Evolutionary conservation across 148 eudicot species (phyloP).

Genomic region (Arbutus unedo): DNA sequence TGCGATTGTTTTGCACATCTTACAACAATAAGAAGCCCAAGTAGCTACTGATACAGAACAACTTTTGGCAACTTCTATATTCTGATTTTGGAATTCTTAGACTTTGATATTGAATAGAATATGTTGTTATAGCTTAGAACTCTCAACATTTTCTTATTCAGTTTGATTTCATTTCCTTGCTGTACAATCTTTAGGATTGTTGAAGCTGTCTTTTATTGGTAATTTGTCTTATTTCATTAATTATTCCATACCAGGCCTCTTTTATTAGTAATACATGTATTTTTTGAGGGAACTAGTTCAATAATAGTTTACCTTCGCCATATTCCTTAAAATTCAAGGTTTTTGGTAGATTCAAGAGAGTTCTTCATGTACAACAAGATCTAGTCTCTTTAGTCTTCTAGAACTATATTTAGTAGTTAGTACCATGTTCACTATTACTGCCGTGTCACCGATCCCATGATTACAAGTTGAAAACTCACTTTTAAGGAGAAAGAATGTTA

Average conservation of each 20-base stretch:
- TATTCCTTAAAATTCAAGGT: neutral
- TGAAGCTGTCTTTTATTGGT: neutral
- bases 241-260: neutral
- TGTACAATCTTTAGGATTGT: neutral
- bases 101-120: too few species aligned
- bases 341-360: neutral
- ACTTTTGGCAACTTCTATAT: too few species aligned
- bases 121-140: too few species aligned
- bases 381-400: neutral
- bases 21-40: too few species aligned
- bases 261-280: neutral
- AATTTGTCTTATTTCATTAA: neutral
- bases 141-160: too few species aligned
- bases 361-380: neutral
- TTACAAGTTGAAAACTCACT: neutral
- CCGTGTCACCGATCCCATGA: neutral
- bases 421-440: neutral
- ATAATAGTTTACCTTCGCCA: neutral
- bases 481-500: neutral
- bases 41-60: too few species aligned
- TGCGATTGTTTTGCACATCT: neutral
- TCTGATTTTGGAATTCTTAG: neutral
- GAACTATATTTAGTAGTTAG: neutral
- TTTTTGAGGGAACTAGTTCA: neutral
- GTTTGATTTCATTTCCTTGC: neutral